phyloP scores from a whole-genome alignment of 2,329 filamentous ascomycete genomes.

The Exutisphaerella laricina region DNA sequence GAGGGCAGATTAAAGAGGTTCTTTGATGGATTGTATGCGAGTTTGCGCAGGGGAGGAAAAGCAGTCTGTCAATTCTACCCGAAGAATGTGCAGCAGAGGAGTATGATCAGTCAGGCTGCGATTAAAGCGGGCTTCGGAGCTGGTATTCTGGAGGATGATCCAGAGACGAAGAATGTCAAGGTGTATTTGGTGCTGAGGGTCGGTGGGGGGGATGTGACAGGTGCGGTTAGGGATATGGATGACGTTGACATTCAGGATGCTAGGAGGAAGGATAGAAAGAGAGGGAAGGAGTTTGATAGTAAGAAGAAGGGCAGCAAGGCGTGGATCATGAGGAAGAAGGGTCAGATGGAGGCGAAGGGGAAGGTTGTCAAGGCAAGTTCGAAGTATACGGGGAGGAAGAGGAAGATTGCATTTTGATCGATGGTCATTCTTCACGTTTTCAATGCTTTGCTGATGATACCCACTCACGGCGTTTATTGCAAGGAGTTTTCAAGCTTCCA shows the following conservation, averaged over 20 bases:
- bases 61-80: conserved; percentile 98
- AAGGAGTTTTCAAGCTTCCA: too few species aligned
- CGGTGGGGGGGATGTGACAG: conserved; percentile 75
- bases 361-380: conserved; percentile 88
- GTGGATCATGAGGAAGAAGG: conserved; percentile 82
- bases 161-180: conserved; percentile 93
- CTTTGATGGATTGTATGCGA: conserved; percentile 87
- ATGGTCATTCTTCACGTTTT: neutral
- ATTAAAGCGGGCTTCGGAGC: conserved; percentile 94
- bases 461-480: too few species aligned
- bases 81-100: conserved; percentile 85
- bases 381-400: conserved; percentile 90
- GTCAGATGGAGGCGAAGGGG: conserved; percentile 89
- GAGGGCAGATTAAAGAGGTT: conserved; percentile 74
- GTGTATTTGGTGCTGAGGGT: conserved; percentile 94
- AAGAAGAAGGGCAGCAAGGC: conserved; percentile 82
- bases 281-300: conserved; percentile 49
- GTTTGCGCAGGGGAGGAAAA: conserved; percentile 72
- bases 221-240: conserved; percentile 83
- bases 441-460: neutral
- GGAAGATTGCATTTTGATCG: conserved; percentile 67
- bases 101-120: conserved; percentile 86
- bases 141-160: conserved; percentile 89
- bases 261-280: conserved; percentile 48
- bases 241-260: conserved; percentile 71